Percentiles rank a stretch among this genome's conserved stretches.
Evolutionary conservation across 2,329 filamentous ascomycete genomes (phyloP).

Genomic region (Aspergillus amoenus): DNA sequence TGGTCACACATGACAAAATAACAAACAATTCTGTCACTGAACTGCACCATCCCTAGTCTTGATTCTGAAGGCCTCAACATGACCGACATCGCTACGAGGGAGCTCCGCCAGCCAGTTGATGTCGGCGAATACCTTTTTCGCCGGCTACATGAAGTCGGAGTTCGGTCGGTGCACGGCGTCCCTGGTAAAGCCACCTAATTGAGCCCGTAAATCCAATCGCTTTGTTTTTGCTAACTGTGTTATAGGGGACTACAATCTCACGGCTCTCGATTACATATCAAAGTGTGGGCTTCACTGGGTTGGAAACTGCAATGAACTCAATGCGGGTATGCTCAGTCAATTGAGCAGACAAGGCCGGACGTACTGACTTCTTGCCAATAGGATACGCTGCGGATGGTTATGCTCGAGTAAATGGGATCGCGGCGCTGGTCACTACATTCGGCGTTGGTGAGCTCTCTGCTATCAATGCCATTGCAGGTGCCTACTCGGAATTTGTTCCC

Average conservation of each 20-base stretch:
- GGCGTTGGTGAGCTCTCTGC: slow-evolving; percentile 69
- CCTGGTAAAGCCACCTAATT: slow-evolving; percentile 48
- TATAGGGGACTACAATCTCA: slow-evolving; percentile 65
- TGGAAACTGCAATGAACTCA: slow-evolving; percentile 63
- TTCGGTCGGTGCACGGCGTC: slow-evolving; percentile 52
- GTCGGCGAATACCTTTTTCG: slow-evolving; percentile 52
- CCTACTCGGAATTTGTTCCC: slow-evolving; percentile 71
- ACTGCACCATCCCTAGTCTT: not conserved
- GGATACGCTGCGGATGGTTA: slow-evolving; percentile 81
- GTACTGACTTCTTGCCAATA: slow-evolving; percentile 12
- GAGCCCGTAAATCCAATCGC: not conserved
- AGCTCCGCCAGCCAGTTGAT: slow-evolving; percentile 46
- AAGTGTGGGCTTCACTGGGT: slow-evolving; percentile 58
- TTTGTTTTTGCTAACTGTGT: not conserved
- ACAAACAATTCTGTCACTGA: not conserved
- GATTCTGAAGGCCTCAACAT: slow-evolving; percentile 13
- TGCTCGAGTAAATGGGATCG: slow-evolving; percentile 69
- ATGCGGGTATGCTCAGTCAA: slow-evolving; percentile 46
- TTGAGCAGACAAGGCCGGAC: too few relatives aligned
- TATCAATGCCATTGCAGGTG: slow-evolving; percentile 72
- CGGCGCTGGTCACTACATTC: slow-evolving; percentile 71
- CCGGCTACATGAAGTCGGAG: slow-evolving; percentile 50
- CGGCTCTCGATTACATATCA: slow-evolving; percentile 58
- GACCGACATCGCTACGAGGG: slow-evolving; percentile 43
- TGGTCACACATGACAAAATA: not conserved